phyloP scores from a whole-genome alignment of 2,329 filamentous ascomycete genomes.

The Sarocladium brachiariae region DNA sequence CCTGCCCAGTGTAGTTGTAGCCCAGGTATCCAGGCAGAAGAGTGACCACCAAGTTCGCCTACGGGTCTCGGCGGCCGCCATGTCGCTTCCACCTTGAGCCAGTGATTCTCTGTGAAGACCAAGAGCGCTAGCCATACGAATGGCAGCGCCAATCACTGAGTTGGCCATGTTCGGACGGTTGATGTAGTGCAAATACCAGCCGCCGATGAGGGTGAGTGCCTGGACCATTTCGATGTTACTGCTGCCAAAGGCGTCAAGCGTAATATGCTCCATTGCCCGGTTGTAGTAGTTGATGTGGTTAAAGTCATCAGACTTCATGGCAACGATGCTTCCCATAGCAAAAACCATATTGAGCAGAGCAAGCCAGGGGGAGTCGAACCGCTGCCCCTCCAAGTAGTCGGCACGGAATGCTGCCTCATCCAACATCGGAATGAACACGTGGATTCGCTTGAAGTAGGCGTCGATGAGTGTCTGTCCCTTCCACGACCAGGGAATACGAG shows the following conservation, averaged over 20 bases:
- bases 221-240: constrained; percentile 15
- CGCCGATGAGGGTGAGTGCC: constrained; percentile 49
- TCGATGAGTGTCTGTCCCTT: constrained; percentile 65
- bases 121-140: constrained; percentile 65
- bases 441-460: constrained; percentile 68
- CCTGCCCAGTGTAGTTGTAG: constrained; percentile 61
- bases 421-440: constrained; percentile 66
- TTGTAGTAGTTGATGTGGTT: constrained; percentile 65
- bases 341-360: constrained; percentile 71
- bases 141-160: constrained; percentile 60
- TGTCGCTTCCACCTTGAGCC: constrained; percentile 10
- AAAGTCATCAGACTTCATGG: constrained; percentile 57
- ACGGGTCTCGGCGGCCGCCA: constrained; percentile 41
- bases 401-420: constrained; percentile 65
- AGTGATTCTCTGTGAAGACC: constrained; percentile 57
- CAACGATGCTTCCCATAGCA: constrained; percentile 65
- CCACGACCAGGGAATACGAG: constrained; percentile 49
- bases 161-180: constrained; percentile 71
- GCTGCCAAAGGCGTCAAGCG: constrained; percentile 44
- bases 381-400: constrained; percentile 46
- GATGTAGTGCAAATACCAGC: constrained; percentile 69
- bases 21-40: constrained; percentile 70
- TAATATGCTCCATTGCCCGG: constrained; percentile 59
- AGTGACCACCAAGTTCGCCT: constrained; percentile 69
- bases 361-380: constrained; percentile 63